phyloP scores from a whole-genome alignment of 805 yeast species.

The Hanseniaspora osmophila region DNA sequence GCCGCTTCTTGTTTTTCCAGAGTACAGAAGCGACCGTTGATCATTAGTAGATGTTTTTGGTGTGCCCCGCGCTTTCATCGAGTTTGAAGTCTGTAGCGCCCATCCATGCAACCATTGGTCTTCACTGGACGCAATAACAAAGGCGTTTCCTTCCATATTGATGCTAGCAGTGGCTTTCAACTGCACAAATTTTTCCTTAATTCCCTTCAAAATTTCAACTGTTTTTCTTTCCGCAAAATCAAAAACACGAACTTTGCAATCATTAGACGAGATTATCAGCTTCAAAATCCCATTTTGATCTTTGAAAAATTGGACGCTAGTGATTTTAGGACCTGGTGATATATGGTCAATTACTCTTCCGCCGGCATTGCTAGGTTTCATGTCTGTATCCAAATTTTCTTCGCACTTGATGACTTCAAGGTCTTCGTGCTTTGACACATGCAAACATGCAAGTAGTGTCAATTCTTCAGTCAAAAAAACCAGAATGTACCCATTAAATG shows the following conservation, averaged over 20 bases:
- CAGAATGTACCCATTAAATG: conserved; percentile 58
- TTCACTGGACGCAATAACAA: conserved; percentile 69
- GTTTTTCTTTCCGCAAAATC: conserved; percentile 39
- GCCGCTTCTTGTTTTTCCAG: background rate
- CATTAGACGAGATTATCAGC: conserved; percentile 62
- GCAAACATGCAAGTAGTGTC: conserved; percentile 30
- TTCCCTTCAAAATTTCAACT: conserved; percentile 61
- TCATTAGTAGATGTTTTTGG: too few relatives aligned
- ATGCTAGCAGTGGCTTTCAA: conserved; percentile 35
- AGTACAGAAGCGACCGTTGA: too few relatives aligned
- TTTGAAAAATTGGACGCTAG: conserved; percentile 52
- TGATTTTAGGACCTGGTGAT: conserved; percentile 43
- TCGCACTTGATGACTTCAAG: conserved; percentile 10
- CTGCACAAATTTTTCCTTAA: conserved; percentile 55
- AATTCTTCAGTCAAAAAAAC: conserved; percentile 54
- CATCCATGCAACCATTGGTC: conserved; percentile 80
- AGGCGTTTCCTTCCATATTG: conserved; percentile 14
- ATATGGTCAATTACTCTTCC: background rate
- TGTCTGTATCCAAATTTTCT: too few relatives aligned
- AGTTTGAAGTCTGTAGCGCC: conserved; percentile 30
- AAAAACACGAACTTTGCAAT: conserved; percentile 60
- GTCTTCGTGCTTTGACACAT: conserved; percentile 21
- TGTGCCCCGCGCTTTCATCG: too few relatives aligned
- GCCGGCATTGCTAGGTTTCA: background rate
- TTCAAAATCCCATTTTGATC: conserved; percentile 16